These are phyloP conservation scores for Inosperma sp. DNA, from an alignment of 768 basidiomycete genomes.

Conservation along the genomic window DNA sequence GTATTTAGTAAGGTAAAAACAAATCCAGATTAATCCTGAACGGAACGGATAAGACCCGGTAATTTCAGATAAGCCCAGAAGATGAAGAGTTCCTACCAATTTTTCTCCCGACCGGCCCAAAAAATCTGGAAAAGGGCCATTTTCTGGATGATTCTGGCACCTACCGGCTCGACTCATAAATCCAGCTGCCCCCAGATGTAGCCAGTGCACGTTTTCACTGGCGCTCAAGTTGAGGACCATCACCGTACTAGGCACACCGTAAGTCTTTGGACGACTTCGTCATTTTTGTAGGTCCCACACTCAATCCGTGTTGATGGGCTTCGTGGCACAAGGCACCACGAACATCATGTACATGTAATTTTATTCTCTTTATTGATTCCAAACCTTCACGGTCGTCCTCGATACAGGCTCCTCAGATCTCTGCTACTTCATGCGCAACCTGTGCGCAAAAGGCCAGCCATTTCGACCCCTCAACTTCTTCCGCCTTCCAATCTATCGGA, in stretches of 20 bases:
- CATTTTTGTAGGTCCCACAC: too few relatives aligned
- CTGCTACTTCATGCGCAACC: conserved; percentile 48
- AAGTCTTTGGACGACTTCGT: too few relatives aligned
- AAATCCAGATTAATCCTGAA: not conserved
- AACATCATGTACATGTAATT: not conserved
- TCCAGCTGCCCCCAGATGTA: conserved; percentile 26
- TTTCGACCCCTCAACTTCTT: conserved; percentile 37
- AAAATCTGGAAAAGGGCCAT: not conserved
- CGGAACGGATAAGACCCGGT: not conserved
- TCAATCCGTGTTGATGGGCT: too few relatives aligned
- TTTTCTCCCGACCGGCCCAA: not conserved
- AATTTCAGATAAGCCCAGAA: not conserved
- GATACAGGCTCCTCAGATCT: conserved; percentile 92
- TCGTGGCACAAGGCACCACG: too few relatives aligned
- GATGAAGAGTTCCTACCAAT: not conserved
- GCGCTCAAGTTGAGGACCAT: conserved; percentile 55
- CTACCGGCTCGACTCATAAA: not conserved
- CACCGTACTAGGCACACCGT: conserved; percentile 62
- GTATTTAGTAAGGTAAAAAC: not conserved
- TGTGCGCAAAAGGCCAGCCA: conserved; percentile 43
- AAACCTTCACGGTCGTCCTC: conserved; percentile 72
- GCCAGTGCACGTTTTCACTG: conserved; percentile 51
- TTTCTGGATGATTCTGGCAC: not conserved
- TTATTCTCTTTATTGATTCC: conserved; percentile 39
- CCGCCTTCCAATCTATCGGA: conserved; percentile 17